phyloP scores from a whole-genome alignment of 495 filamentous ascomycete genomes.

The Tuber brumale region DNA sequence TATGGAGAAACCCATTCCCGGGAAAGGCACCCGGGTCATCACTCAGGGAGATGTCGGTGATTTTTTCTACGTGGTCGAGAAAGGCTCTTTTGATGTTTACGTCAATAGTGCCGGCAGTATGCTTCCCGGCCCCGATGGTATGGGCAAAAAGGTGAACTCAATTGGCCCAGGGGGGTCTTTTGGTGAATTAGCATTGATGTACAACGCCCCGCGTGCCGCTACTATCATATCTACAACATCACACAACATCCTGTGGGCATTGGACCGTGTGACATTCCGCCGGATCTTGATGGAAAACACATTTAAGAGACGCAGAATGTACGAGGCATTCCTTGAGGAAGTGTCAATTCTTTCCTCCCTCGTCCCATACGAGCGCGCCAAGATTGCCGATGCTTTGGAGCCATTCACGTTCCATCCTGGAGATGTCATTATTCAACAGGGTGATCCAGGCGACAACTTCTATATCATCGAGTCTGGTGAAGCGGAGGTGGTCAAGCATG shows the following conservation, averaged over 20 bases:
- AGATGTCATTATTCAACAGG: slow-evolving; percentile 78
- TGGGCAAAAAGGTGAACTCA: slow-evolving; percentile 74
- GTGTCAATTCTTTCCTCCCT: slow-evolving; percentile 79
- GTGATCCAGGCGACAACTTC: slow-evolving; percentile 86
- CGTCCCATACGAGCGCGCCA: slow-evolving; percentile 83
- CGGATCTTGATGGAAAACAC: slow-evolving; percentile 98
- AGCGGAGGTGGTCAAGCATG: slow-evolving; percentile 74
- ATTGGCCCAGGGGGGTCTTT: slow-evolving; percentile 92
- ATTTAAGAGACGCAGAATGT: slow-evolving; percentile 90
- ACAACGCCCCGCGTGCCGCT: slow-evolving; percentile 94
- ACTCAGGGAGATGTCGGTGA: slow-evolving; percentile 92
- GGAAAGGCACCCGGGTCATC: slow-evolving; percentile 81
- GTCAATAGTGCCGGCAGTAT: slow-evolving; percentile 75
- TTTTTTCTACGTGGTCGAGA: slow-evolving; percentile 96
- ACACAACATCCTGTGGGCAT: slow-evolving; percentile 77
- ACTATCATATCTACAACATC: slow-evolving; percentile 80
- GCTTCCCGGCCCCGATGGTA: slow-evolving; percentile 72
- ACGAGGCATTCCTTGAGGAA: slow-evolving; percentile 95
- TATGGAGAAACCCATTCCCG: slow-evolving; percentile 89
- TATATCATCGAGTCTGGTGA: slow-evolving; percentile 85
- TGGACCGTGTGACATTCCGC: slow-evolving; percentile 94
- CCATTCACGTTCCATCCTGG: slow-evolving; percentile 78
- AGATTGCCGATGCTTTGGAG: slow-evolving; percentile 94
- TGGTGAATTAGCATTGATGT: slow-evolving; percentile 96
- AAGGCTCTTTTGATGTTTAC: slow-evolving; percentile 82